Percentiles rank a stretch among this genome's conserved stretches.
phyloP scores from a whole-genome alignment of 225 moss, liverwort and hornwort genomes.

The Neckera pumila region DNA sequence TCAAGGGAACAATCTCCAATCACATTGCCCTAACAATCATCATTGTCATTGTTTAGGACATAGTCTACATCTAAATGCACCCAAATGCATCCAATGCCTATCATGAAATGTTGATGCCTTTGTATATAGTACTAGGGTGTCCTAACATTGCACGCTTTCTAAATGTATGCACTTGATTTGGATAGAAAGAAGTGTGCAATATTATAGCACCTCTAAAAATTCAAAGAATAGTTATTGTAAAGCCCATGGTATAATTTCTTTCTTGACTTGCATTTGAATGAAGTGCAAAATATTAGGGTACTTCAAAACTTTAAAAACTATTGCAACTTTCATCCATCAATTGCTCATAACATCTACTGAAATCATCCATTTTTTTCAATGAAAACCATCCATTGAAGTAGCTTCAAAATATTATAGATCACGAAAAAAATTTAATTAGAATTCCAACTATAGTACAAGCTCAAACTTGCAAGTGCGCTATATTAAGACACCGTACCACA shows the following conservation, averaged over 20 bases:
- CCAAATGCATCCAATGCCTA: neutral
- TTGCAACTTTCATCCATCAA: neutral
- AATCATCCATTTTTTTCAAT: neutral
- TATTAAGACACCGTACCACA: accelerated
- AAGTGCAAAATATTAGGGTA: neutral
- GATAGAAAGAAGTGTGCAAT: neutral
- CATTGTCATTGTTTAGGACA: too few relatives aligned
- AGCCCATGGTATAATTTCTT: neutral
- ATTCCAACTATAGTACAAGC: neutral
- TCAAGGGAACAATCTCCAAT: too few relatives aligned
- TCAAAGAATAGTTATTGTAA: neutral
- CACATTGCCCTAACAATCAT: too few relatives aligned
- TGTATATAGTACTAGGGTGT: neutral
- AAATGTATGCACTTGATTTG: neutral
- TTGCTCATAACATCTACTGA: neutral
- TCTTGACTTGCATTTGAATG: neutral
- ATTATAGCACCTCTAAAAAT: neutral
- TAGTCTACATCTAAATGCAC: too few relatives aligned
- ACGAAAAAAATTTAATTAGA: neutral
- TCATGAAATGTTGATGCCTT: neutral
- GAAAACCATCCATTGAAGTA: neutral
- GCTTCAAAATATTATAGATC: neutral
- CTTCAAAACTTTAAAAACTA: neutral
- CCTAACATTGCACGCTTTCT: accelerated
- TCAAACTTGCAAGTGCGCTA: accelerated